Evolutionary conservation across 176 grass and related monocot species (phyloP), one percentile per base, ranked within the genome.

Genomic region (Carex myosuroides): DNA sequence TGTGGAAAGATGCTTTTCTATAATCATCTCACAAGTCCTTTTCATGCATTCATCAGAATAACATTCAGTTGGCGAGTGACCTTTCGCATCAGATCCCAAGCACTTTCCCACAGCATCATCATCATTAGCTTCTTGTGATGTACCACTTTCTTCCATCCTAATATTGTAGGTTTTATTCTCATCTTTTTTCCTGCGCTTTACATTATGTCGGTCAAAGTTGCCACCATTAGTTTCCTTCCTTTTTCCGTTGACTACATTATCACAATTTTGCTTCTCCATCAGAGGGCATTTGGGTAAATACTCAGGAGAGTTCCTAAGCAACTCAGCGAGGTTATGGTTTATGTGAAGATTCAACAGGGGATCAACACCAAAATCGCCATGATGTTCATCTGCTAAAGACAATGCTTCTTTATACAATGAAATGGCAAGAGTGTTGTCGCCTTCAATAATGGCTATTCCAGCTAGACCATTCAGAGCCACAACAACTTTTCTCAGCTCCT

Each of bases 341-440:
- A 94, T 93, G 90, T 94, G 95, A 83, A 98, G 95, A 89, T 91
- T 98, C 88, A 98, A 84, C 41, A 98, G 86, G 79, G 91, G 92
- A 79, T 98, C 95, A 83, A 98, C 85, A 79, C 91, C 89, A 74
- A 98, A 98, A 91, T 98, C 91, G 35, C 85, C 50, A 20, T 62
- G 32, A 87, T 91, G 89, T 91, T 94, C 86, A 89, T 78, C 56
- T 84, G 95, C 89, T 70, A 98, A 91, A 85, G 74, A 70, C 60
- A 93, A 79, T 80, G 89, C 92, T 91, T 98, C 95, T 85, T 87
- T 94, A 87, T 98, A 98, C 68, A 98, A 84, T 60, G 92, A 93
- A 56, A 94, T 94, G 72, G 95, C 92, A 63, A 84, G 84, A 82
- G 88, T 83, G 18, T 86, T 89, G 83, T 88, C 92, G 78, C 88